Evolutionary conservation across 768 basidiomycete species (phyloP), one percentile per base, ranked within the genome.

Genomic region (Collybia sp.): DNA sequence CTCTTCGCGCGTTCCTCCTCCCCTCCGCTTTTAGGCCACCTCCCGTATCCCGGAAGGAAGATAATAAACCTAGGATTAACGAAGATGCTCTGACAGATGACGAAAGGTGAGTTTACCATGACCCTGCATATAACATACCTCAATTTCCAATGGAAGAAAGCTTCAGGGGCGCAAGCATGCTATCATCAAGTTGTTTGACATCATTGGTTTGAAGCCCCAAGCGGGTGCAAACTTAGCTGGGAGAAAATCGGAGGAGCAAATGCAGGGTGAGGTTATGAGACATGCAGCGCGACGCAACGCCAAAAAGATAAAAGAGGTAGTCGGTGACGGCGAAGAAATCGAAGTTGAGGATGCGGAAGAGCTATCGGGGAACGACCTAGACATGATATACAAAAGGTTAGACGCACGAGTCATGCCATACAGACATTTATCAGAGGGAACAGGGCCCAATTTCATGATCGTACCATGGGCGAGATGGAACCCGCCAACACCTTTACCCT

Each of bases 391-490:
- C 58, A 81, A 81, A 59, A 89, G 79, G 93, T 93, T 8, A 49
- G 46, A 67, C 46, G 19, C 38, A 12, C 17, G 5, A 38, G n/a
- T 9, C 31, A 33, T 31, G 31, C 39, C 15, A 50, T n/a, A n/a
- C 20, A 16, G n/a, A 13, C 15, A 36, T 35, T 31, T 45, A 12
- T 33, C 13, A 33, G 20, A 18, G 13, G 50, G 42, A 42, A 32
- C 49, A 95, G 93, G 58, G 94, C 94, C 1, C 92, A 93, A 60
- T 76, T 75, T 55, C 77, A 91, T 49, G 94, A 96, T 58, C 76
- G 67, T 18, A 67, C 68, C 12, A 77, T 98, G 71, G 76, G 72
- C 15, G 86, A 84, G 61, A 92, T 90, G 82, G 83, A 93, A 30
- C 89, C 93, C 5, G 70, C 82, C 0, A 70, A 79, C 1, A 79